Evolutionary conservation across 2,329 filamentous ascomycete species (phyloP).

Genomic region (Pyrenophora tritici-repentis): DNA sequence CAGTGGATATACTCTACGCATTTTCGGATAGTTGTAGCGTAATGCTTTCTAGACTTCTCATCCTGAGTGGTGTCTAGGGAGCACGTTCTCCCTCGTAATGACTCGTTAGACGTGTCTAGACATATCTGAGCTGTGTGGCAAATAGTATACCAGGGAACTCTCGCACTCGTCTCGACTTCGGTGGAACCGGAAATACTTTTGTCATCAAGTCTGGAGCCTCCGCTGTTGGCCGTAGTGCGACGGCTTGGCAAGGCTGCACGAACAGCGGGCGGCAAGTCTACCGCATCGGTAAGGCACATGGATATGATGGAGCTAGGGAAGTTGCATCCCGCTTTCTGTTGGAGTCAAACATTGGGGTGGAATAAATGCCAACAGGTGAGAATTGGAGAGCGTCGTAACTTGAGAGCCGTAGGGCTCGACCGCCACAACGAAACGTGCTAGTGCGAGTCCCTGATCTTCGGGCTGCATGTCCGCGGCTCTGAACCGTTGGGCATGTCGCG

Average conservation of each 20-base stretch:
- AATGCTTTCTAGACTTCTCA: no score
- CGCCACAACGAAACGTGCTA: not conserved
- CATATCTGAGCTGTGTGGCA: slow-evolving; percentile 19
- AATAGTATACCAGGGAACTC: slow-evolving; percentile 14
- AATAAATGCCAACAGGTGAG: not conserved
- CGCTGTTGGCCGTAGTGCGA: slow-evolving; percentile 34
- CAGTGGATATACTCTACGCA: no score
- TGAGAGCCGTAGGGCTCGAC: not conserved
- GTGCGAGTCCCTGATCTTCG: slow-evolving; percentile 20
- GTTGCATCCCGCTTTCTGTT: not conserved
- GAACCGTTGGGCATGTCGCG: slow-evolving; percentile 17
- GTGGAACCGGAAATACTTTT: slow-evolving; percentile 24
- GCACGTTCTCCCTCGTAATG: not conserved
- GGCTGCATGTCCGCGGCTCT: slow-evolving; percentile 20
- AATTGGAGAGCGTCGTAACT: not conserved
- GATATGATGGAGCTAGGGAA: slow-evolving; percentile 1
- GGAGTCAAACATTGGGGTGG: not conserved
- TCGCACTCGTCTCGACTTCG: slow-evolving; percentile 21
- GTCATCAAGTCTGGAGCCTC: slow-evolving; percentile 28
- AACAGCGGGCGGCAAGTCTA: slow-evolving; percentile 20
- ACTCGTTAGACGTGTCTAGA: slow-evolving; percentile 1
- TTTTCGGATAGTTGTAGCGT: no score
- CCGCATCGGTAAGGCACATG: slow-evolving; percentile 8
- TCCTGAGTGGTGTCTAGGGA: not conserved
- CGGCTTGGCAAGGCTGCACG: slow-evolving; percentile 18